Conservation (phyloP, 352 stramenopile species). For the Phytophthora europaea region DNA sequence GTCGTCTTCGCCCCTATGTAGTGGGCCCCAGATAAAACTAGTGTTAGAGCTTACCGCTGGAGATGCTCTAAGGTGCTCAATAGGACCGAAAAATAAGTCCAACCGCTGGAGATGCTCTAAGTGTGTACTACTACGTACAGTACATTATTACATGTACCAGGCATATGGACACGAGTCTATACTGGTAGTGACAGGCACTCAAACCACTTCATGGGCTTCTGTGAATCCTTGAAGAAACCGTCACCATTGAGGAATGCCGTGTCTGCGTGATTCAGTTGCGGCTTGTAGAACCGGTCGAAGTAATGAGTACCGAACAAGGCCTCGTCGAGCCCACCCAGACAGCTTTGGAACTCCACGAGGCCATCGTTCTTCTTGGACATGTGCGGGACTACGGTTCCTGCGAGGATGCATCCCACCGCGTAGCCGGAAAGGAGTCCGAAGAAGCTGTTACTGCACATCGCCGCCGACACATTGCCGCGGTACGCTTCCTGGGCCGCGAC, state of each 20-base stretch:
- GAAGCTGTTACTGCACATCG: constrained; percentile 53
- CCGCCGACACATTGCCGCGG: constrained; percentile 36
- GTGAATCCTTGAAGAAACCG: constrained; percentile 29
- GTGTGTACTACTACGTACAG: no score
- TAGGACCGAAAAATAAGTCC: no score
- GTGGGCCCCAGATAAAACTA: no score
- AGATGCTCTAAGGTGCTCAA: no score
- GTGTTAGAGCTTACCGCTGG: no score
- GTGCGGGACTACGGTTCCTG: constrained; percentile 31
- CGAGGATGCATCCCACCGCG: constrained; percentile 12
- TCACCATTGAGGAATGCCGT: constrained; percentile 54
- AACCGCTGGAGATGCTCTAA: no score
- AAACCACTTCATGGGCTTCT: constrained; percentile 58
- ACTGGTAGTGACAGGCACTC: constrained; percentile 30
- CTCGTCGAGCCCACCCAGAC: constrained; percentile 30
- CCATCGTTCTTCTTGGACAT: constrained; percentile 45
- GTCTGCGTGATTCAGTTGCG: constrained; percentile 54
- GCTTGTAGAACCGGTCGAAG: constrained; percentile 40
- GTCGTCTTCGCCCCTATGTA: no score
- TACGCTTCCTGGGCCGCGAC: constrained; percentile 42
- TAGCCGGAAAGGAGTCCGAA: constrained; percentile 44
- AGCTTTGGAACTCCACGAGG: constrained; percentile 58
- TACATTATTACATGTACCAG: no score
- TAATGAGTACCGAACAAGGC: constrained; percentile 38
- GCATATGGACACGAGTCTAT: no score